Conservation (phyloP, 1,284 basidiomycete genomes). For the Microbotryum intermedium region DNA sequence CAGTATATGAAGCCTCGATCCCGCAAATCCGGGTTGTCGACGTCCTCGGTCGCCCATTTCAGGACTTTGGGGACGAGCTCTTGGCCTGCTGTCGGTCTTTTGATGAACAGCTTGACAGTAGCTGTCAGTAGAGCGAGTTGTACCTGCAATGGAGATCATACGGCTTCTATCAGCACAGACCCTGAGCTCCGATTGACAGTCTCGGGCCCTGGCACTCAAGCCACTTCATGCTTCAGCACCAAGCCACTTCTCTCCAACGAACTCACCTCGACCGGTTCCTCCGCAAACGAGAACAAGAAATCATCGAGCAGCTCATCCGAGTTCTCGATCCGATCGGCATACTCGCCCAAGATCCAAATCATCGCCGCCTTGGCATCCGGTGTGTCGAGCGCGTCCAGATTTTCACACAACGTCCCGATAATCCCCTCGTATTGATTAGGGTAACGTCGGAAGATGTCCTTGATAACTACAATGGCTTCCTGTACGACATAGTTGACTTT, state of each 20-base stretch:
- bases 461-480: slow-evolving; percentile 94
- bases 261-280: slow-evolving; percentile 79
- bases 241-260: too few species aligned
- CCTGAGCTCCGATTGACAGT: too few species aligned
- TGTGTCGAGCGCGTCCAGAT: slow-evolving; percentile 86
- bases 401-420: slow-evolving; percentile 83
- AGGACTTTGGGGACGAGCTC: slow-evolving; percentile 89
- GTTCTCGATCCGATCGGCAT: slow-evolving; percentile 91
- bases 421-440: slow-evolving; percentile 94
- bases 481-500: slow-evolving; percentile 96
- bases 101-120: slow-evolving; percentile 92
- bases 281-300: slow-evolving; percentile 80
- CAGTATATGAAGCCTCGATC: slow-evolving; percentile 99
- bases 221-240: background rate
- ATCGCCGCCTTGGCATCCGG: slow-evolving; percentile 93
- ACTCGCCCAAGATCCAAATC: slow-evolving; percentile 98
- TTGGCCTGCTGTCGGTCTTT: slow-evolving; percentile 83
- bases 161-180: too few species aligned
- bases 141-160: slow-evolving; percentile 50
- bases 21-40: slow-evolving; percentile 92
- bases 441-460: slow-evolving; percentile 95
- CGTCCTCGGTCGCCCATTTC: slow-evolving; percentile 94
- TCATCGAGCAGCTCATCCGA: slow-evolving; percentile 92
- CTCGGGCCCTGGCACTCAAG: background rate
- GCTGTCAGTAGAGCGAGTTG: slow-evolving; percentile 93